phyloP scores from a whole-genome alignment of 2,329 filamentous ascomycete genomes.

The Aspergillus tamarii region DNA sequence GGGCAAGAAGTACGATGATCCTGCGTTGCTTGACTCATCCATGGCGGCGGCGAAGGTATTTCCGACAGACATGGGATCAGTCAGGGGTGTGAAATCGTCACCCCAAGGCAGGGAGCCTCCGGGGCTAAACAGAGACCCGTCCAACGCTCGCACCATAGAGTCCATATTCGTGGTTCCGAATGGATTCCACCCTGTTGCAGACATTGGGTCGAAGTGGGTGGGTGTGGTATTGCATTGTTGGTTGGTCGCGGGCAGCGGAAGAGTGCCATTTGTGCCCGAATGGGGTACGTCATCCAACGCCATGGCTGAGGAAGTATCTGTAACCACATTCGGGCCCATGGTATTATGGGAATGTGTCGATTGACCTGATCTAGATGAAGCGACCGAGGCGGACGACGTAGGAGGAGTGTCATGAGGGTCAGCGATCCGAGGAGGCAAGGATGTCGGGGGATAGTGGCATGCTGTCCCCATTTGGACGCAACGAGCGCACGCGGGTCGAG shows the following conservation, averaged over 20 bases:
- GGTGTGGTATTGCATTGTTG: background rate
- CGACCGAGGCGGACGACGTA: background rate
- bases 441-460: constrained; percentile 19
- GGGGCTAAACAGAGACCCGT: constrained; percentile 4
- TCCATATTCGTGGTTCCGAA: constrained; percentile 5
- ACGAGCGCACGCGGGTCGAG: constrained; percentile 20
- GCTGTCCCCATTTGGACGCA: constrained; percentile 17
- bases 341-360: background rate
- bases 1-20: background rate
- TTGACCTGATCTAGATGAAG: background rate
- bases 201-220: background rate
- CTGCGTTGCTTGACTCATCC: background rate
- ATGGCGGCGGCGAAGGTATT: constrained; percentile 1
- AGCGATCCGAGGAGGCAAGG: constrained; percentile 10
- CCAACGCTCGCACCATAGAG: constrained; percentile 1
- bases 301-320: background rate
- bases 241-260: background rate
- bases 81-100: constrained; percentile 11
- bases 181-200: constrained; percentile 7
- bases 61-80: constrained; percentile 4
- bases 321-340: background rate
- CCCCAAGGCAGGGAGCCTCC: constrained; percentile 11
- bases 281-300: background rate
- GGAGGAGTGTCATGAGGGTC: background rate
- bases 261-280: background rate